Base-by-base conservation (phyloP, 148 eudicot genomes). In the Limonium bicolor region DNA sequence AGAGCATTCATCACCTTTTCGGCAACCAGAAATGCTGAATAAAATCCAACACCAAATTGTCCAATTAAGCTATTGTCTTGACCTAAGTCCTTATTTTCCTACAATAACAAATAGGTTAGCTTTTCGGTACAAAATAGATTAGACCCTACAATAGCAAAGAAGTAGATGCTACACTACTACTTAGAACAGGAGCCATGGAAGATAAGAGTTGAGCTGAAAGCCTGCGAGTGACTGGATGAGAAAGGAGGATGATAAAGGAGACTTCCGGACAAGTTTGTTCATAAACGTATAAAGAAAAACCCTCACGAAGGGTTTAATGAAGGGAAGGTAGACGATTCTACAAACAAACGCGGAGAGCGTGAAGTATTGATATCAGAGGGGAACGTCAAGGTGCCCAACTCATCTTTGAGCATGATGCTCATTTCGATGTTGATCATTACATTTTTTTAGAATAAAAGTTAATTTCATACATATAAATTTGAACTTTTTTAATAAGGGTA, bases 31-130 rank as follows among this genome's bases (percentile, higher is more conserved):
- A 90, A 90, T 13, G 99, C 99, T 4, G 99, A 90, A 62, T 90
- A 90, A 67, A 90, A 90, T 30, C 99, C 99, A 60, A 90, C 99
- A 67, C 99, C 99, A 63, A 90, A 90, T 73, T 90, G 99, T 50
- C 99, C 99, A 67, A 90, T 90, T 48, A 90, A 70, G 54, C 95
- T 41, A 44, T 76, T 90, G 67, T 90, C 99, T 13, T 73, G 72
- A 27, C 99, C 99, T 42, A 71, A 55, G 21, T 90, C 99, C 62
- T 85, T 56, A 64, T 85, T 90, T 61, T 90, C 99, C 95, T 90
- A 55, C 44, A 69, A 17, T n/a, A n/a, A n/a, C n/a, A n/a, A n/a
- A n/a, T n/a, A n/a, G n/a, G n/a, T n/a, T n/a, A n/a, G n/a, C n/a
- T n/a, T n/a, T n/a, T n/a, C n/a, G n/a, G n/a, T n/a, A n/a, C n/a